Base-by-base conservation (phyloP, 257 asterid species). In the Linderniella brevidens region DNA sequence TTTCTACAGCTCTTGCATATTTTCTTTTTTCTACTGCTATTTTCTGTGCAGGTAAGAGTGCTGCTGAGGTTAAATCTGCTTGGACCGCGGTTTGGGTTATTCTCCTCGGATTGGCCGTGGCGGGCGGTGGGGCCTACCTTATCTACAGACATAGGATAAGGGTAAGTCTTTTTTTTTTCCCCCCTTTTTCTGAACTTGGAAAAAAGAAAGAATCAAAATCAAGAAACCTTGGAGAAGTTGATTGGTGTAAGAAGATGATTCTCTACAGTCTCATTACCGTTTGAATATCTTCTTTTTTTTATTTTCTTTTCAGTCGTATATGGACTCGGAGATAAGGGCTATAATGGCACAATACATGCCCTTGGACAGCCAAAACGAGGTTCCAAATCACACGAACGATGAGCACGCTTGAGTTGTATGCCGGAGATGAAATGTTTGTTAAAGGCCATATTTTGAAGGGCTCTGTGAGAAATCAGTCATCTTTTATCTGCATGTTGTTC, bases 321-420 rank as follows among this genome's bases (percentile, higher is more conserved):
- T 79, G 92, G 92, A 79, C 50, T 72, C 86, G 8, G 92, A 79
- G 71, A 76, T 79, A 52, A 69, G 82, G 60, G 86, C 92, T 47
- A 79, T 79, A 57, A 79, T 79, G 92, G 80, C 92, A 37, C 92
- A 79, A 43, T 79, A 79, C 73, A 78, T 78, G 88, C 88, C 88
- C 19, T 70, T 78, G 25, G 88, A 78, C 70, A 71, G 79, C 58
- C 88, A 78, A 63, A 64, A 45, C 35, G 83, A 78, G 50, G 72
- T 74, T 32, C 76, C 66, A 52, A 71, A 54, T 58, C 83, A 78
- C 11, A 51, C 19, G 5, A 56, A 58, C 9, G 83, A 64, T 0
- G 71, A 57, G 15, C 77, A 13, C 41, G 77, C 82, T 48, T 73
- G 59, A 70, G 32, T 6, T 25, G 32, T 25, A 25, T 25, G 3